These are phyloP conservation scores for Parmales sp. DNA, from an alignment of 108 stramenopile genomes.

Conservation along the genomic window DNA sequence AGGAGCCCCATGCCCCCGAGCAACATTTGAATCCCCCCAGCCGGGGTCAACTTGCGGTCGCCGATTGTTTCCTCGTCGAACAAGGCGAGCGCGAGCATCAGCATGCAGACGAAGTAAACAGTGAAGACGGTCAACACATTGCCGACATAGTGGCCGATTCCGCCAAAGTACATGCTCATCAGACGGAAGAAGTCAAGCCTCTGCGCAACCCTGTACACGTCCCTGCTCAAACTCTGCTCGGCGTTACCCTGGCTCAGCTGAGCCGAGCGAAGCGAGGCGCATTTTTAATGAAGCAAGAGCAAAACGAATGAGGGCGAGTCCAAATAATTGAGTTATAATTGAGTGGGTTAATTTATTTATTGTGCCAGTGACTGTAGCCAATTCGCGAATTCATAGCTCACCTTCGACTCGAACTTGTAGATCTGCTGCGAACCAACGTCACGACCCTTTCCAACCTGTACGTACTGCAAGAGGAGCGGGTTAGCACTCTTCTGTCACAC, in stretches of 20 bases:
- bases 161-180: conserved; percentile 93
- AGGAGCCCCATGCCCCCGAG: conserved; percentile 83
- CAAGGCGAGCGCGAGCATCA: conserved; percentile 78
- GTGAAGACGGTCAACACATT: conserved; percentile 88
- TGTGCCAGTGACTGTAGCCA: too few relatives aligned
- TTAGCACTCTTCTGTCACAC: too few relatives aligned
- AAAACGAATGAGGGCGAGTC: too few relatives aligned
- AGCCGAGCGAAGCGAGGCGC: too few relatives aligned
- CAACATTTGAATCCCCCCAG: conserved; percentile 89
- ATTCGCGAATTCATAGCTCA: too few relatives aligned
- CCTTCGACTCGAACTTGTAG: conserved; percentile 98
- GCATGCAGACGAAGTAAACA: conserved; percentile 83
- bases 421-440: conserved; percentile 99
- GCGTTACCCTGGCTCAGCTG: conserved; percentile 95
- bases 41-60: conserved; percentile 78
- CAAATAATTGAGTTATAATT: too few relatives aligned
- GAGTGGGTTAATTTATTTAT: too few relatives aligned
- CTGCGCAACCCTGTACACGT: conserved; percentile 83
- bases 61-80: conserved; percentile 86
- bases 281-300: too few relatives aligned
- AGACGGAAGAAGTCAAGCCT: conserved; percentile 95
- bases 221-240: conserved; percentile 93
- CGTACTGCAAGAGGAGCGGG: too few relatives aligned
- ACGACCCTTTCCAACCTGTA: conserved; percentile 94
- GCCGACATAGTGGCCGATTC: conserved; percentile 93